Base-by-base conservation (phyloP, 805 yeast species). In the Teunomyces stri region DNA sequence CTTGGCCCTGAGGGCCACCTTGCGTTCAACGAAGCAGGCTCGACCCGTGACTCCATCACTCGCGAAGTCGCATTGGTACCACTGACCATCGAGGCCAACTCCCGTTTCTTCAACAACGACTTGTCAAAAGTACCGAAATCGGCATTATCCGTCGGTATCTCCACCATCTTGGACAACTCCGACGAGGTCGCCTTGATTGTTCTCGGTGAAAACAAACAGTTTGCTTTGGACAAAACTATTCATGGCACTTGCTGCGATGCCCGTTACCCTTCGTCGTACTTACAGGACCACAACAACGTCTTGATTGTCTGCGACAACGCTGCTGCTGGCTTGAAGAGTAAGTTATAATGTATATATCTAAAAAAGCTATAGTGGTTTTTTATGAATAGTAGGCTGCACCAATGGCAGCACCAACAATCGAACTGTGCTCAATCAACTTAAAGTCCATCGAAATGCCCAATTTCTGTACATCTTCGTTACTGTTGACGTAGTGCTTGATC, bases 1-100 rank as follows among this genome's bases (percentile, higher is more conserved):
- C 65, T 80, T 55, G 84, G 85, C 1, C 79, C 82, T 12, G 81
- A 80, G 55, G 85, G 84, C 27, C 84, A 80, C 58, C 66, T 80
- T 54, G 84, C 85, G 1, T 80, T 80, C 56, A 80, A 80, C 61
- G 84, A 80, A 62, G 68, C 74, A 13, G 85, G 85, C 7, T 76
- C 81, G 5, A 22, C 69, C 2, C 69, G 79, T 48, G 59, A 62
- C 49, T 70, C 79, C 7, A 59, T 47, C 25, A 80, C 85, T 2
- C 65, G 85, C 49, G 61, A 63, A 48, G 79, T 80, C 34, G 54
- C 58, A 2, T 67, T 80, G 45, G 84, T 72, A 11, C 66, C 69
- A 38, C 68, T 76, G 34, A 80, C 85, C 6, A 72, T 80, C 33
- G 59, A 65, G 28, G 84, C 84, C 38, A 80, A 80, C 59, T 70